Evolutionary conservation across 2,329 filamentous ascomycete genomes (phyloP), one percentile per base, ranked within the genome.

Genomic region (Talaromyces sp.): DNA sequence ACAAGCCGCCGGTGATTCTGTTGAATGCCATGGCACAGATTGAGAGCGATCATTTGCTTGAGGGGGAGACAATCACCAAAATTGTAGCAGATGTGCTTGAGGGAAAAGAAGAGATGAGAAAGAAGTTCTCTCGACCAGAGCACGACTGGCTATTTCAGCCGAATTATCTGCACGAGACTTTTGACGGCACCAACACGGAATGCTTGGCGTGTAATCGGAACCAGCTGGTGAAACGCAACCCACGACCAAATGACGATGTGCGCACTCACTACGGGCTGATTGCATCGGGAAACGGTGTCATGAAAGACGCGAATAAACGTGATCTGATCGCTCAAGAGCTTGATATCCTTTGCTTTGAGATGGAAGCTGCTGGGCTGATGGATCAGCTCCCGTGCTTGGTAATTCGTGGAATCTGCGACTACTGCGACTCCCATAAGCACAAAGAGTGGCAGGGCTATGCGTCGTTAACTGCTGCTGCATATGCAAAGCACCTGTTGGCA

Each of bases 221-320:
- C 11, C 22, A 61, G 22, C 19, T 61, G n/a, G 4, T 45, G 9
- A 11, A 45, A 19, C 57, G 57, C 9, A 5, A n/a, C 61, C 61
- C 69, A 71, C 66, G 56, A 63, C 47, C 54, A 49, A n/a, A 65
- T 52, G 62, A 33, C 47, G 31, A 35, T 25, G 22, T 43, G 6
- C 39, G 13, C 11, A 64, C 73, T 22, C 71, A 75, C 45, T 73
- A 74, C 49, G 72, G 73, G 1, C 66, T 63, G 0, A 72, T 75
- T 37, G 72, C 64, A 9, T 75, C 73, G 3, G 71, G 69, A 1
- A 73, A 75, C 50, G 68, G 69, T 35, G 37, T 71, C 15, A 27
- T 70, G 25, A 63, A 63, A n/a, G 61, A 63, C 22, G 61, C 50
- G 17, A 7, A 50, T 7, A 22, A 13, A 10, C 45, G 61, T 2